Evolutionary conservation across 2,329 filamentous ascomycete species (phyloP).

Genomic region (Neurospora sp.): DNA sequence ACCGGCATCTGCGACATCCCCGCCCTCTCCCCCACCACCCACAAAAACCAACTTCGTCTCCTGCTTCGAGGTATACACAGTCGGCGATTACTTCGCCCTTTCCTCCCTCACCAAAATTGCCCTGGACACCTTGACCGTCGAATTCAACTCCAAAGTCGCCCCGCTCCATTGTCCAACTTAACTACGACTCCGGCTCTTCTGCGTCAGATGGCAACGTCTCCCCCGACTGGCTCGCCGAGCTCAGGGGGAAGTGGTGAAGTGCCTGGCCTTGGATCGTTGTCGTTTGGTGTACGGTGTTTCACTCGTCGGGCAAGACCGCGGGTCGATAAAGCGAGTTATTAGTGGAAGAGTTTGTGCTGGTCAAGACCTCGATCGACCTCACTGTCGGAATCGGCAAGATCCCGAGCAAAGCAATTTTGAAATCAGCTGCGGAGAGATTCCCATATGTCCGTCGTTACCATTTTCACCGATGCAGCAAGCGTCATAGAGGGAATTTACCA

Average conservation of each 20-base stretch:
- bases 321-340: too few species aligned
- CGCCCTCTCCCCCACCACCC: background rate
- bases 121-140: conserved; percentile 8
- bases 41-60: conserved; percentile 13
- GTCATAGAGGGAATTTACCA: too few species aligned
- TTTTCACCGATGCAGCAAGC: too few species aligned
- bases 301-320: too few species aligned
- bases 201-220: background rate
- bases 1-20: conserved; percentile 15
- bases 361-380: too few species aligned
- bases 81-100: conserved; percentile 15
- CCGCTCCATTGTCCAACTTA: conserved; percentile 7
- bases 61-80: conserved; percentile 13
- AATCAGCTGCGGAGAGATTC: conserved; percentile 31
- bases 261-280: too few species aligned
- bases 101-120: conserved; percentile 10
- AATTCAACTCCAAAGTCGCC: conserved; percentile 10
- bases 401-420: conserved; percentile 35
- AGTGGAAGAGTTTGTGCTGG: too few species aligned
- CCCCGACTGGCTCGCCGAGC: conserved; percentile 12
- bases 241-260: background rate
- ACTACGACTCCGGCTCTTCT: conserved; percentile 1
- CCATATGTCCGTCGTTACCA: too few species aligned
- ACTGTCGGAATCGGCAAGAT: conserved; percentile 32
- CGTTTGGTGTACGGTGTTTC: too few species aligned